phyloP scores from a whole-genome alignment of 2,329 filamentous ascomycete genomes.

The Lomentospora prolificans region DNA sequence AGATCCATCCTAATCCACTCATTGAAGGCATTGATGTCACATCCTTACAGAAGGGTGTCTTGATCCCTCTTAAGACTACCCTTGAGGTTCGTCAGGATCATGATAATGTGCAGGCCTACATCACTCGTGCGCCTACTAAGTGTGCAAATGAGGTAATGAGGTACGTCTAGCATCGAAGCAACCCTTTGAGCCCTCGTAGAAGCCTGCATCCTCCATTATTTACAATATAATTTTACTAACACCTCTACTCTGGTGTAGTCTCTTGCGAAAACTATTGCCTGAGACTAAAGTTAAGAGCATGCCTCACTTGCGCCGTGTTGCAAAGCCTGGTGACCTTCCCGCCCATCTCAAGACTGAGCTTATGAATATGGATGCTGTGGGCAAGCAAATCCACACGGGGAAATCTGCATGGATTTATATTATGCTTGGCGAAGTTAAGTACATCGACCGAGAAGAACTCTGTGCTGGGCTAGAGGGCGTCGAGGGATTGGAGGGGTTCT shows the following conservation, averaged over 20 bases:
- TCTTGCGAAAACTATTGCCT: constrained; percentile 11
- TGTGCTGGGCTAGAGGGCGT: constrained; percentile 32
- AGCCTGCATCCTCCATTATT: too few species aligned
- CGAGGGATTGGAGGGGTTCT: constrained; percentile 40
- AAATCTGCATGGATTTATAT: constrained; percentile 54
- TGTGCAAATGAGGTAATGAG: constrained; percentile 62
- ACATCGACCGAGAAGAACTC: constrained; percentile 25
- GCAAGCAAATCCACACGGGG: constrained; percentile 46
- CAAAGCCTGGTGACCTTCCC: constrained; percentile 60
- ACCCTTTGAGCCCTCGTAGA: too few species aligned
- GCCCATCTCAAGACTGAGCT: constrained; percentile 51
- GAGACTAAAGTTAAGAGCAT: constrained; percentile 55
- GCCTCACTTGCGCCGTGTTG: constrained; percentile 66
- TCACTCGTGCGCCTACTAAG: constrained; percentile 63
- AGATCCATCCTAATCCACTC: constrained; percentile 24
- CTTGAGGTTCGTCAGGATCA: constrained; percentile 53
- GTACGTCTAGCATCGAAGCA: too few species aligned
- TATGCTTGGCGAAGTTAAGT: constrained; percentile 39
- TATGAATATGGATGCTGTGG: constrained; percentile 46
- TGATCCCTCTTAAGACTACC: constrained; percentile 55
- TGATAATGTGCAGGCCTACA: constrained; percentile 51
- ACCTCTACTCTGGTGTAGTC: background rate
- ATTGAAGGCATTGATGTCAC: constrained; percentile 24
- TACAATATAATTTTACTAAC: too few species aligned
- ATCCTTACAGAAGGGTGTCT: constrained; percentile 33